phyloP scores from a whole-genome alignment of 768 basidiomycete species.

The Lactifluus rugatus region DNA sequence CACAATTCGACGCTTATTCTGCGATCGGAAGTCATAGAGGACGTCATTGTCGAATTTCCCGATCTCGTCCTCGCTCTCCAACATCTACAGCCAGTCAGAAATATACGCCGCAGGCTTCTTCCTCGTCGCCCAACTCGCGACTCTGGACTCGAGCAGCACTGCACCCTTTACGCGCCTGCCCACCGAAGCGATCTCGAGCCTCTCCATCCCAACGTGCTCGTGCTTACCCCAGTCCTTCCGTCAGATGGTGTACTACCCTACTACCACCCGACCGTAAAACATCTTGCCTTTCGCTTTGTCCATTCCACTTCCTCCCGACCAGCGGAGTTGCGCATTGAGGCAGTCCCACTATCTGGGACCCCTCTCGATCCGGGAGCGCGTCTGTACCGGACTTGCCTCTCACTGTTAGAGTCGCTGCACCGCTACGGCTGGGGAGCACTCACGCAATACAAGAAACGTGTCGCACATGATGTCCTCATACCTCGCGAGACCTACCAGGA shows the following conservation, averaged over 20 bases:
- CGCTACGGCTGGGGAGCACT: constrained; percentile 83
- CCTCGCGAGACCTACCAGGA: constrained; percentile 79
- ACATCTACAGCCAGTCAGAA: constrained; percentile 35
- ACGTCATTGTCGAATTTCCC: constrained; percentile 26
- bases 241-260: constrained; percentile 55
- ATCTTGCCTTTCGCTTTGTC: constrained; percentile 76
- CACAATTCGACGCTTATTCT: constrained; percentile 88
- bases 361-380: constrained; percentile 48
- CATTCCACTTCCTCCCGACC: constrained; percentile 21
- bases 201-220: constrained; percentile 29
- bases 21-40: constrained; percentile 59
- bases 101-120: constrained; percentile 58
- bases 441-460: constrained; percentile 79
- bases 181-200: constrained; percentile 13
- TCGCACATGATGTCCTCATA: constrained; percentile 72
- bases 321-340: constrained; percentile 45
- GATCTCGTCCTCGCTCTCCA: constrained; percentile 30
- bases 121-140: constrained; percentile 76
- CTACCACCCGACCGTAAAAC: constrained; percentile 78
- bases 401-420: constrained; percentile 73
- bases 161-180: constrained; percentile 50
- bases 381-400: constrained; percentile 70
- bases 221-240: constrained; percentile 50
- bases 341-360: constrained; percentile 37
- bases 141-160: constrained; percentile 61